These are phyloP conservation scores for Leccinum variicolor DNA, from an alignment of 768 basidiomycete species.

Conservation along the genomic window DNA sequence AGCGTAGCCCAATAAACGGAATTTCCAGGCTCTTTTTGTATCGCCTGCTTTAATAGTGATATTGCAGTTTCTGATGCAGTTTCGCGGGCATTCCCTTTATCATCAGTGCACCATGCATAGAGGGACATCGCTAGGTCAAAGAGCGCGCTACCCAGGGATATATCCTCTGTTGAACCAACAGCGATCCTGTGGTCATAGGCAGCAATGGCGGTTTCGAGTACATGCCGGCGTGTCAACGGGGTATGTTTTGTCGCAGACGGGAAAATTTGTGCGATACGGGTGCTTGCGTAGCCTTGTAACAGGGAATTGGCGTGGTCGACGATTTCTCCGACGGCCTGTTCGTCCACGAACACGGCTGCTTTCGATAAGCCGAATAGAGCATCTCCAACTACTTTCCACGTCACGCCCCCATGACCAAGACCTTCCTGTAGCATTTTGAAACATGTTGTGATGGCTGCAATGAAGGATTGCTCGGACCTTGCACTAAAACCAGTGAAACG, in stretches of 20 bases:
- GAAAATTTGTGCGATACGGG: conserved; percentile 42
- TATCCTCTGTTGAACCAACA: conserved; percentile 51
- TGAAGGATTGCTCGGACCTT: conserved; percentile 72
- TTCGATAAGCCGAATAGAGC: conserved; percentile 64
- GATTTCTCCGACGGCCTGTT: conserved; percentile 33
- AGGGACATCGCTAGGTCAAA: conserved; percentile 72
- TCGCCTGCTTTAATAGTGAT: conserved; percentile 61
- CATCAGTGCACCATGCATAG: conserved; percentile 42
- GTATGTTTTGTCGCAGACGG: conserved; percentile 20
- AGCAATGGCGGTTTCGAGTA: conserved; percentile 51
- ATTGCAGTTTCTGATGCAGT: conserved; percentile 41
- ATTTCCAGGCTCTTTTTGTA: conserved; percentile 70
- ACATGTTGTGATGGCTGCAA: conserved; percentile 52
- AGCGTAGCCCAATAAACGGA: conserved; percentile 80
- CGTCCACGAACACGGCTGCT: conserved; percentile 47
- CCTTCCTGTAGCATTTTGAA: conserved; percentile 47
- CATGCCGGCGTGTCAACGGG: conserved; percentile 32
- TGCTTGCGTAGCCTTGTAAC: conserved; percentile 38
- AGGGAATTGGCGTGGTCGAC: conserved; percentile 36
- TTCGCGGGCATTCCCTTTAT: conserved; percentile 16
- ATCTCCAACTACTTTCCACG: conserved; percentile 86
- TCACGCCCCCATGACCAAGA: conserved; percentile 63
- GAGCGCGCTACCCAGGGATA: conserved; percentile 55
- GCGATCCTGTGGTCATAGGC: conserved; percentile 62
- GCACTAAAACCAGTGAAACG: conserved; percentile 64